phyloP scores from a whole-genome alignment of 176 grass and related monocot species.

The Lolium multiflorum region DNA sequence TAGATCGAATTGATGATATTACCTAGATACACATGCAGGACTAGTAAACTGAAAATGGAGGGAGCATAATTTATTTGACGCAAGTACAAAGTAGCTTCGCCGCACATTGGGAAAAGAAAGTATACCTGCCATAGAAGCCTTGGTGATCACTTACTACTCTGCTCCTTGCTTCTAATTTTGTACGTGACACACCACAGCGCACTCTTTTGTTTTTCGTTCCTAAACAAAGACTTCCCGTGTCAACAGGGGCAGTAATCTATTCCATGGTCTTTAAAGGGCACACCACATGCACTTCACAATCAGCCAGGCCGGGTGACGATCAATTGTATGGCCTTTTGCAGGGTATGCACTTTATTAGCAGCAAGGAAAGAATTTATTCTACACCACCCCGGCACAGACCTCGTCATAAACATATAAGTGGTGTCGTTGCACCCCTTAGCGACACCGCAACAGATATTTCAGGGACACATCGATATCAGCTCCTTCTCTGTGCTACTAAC shows the following conservation, averaged over 20 bases:
- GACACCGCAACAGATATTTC: neutral
- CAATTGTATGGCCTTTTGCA: neutral
- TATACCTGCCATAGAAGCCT: too few relatives aligned
- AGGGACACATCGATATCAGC: neutral
- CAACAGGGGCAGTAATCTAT: neutral
- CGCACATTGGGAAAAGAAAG: too few relatives aligned
- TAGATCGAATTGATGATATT: too few relatives aligned
- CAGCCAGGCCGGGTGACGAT: neutral
- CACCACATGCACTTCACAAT: too few relatives aligned
- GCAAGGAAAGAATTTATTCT: constrained; percentile 4
- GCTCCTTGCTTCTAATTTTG: too few relatives aligned
- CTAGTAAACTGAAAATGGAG: too few relatives aligned
- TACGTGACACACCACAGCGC: too few relatives aligned
- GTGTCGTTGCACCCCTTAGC: neutral
- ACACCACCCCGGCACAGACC: neutral
- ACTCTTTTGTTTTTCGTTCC: neutral
- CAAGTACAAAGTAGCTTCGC: too few relatives aligned
- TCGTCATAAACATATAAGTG: neutral
- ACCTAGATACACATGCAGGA: too few relatives aligned
- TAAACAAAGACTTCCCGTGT: neutral
- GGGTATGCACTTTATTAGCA: neutral
- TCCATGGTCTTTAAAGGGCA: neutral
- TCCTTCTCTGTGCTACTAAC: too few relatives aligned
- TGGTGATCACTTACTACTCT: too few relatives aligned
- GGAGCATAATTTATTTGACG: too few relatives aligned